These are phyloP conservation scores for Endotrypanum monterogeii DNA, from an alignment of 208 protist species.

Conservation along the genomic window DNA sequence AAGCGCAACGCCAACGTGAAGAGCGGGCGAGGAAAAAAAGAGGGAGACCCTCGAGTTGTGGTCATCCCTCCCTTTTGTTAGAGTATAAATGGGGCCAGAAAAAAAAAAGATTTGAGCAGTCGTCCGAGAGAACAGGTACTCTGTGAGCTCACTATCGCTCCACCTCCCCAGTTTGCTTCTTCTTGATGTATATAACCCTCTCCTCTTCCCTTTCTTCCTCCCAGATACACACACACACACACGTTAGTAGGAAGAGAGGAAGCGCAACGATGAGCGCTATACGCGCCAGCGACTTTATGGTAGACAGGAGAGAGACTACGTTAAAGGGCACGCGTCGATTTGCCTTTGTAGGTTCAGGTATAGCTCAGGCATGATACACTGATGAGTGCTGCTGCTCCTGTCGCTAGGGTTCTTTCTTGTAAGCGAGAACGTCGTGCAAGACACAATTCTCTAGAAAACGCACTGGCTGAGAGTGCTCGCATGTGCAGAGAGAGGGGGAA, in stretches of 20 bases:
- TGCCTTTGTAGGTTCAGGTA: not conserved
- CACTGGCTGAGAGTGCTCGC: not conserved
- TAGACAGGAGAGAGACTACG: conserved; percentile 1
- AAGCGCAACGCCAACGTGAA: too few relatives aligned
- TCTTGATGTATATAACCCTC: too few relatives aligned
- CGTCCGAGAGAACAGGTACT: too few relatives aligned
- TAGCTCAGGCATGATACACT: not conserved
- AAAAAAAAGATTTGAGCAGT: too few relatives aligned
- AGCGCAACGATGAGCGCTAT: not conserved
- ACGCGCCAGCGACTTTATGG: too few relatives aligned
- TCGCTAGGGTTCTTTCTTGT: not conserved
- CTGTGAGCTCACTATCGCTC: too few relatives aligned
- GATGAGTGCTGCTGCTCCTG: not conserved
- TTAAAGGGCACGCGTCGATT: not conserved
- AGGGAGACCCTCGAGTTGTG: not conserved
- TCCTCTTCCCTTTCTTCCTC: not conserved
- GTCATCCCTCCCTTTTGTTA: too few relatives aligned
- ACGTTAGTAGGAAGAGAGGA: not conserved
- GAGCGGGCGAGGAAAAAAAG: not conserved
- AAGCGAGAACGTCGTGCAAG: not conserved
- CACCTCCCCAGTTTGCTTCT: too few relatives aligned
- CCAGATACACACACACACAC: too few relatives aligned
- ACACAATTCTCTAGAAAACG: not conserved
- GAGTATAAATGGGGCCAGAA: too few relatives aligned
- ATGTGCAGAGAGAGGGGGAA: not conserved